Conservation (phyloP, 306 rosid species). For the Trifolium subterraneum region DNA sequence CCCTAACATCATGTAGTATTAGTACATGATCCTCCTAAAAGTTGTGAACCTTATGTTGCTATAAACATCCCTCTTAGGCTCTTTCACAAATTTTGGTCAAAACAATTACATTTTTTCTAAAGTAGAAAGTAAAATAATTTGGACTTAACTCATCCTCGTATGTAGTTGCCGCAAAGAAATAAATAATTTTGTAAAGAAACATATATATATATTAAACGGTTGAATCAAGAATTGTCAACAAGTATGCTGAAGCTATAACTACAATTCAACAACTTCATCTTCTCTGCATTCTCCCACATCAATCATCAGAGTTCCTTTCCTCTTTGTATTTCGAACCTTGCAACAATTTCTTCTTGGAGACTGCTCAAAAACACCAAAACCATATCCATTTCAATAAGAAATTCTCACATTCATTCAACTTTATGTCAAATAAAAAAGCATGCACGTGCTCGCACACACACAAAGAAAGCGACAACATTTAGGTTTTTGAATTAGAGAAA, state of each 20-base stretch:
- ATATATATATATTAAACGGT: background rate
- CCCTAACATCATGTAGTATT: background rate
- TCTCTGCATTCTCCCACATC: conserved; percentile 66
- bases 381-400: conserved; percentile 17
- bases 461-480: background rate
- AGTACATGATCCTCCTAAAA: background rate
- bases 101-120: background rate
- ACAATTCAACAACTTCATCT: conserved; percentile 59
- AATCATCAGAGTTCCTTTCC: conserved; percentile 51
- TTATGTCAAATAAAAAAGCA: no score
- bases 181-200: background rate
- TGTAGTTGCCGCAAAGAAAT: conserved; percentile 20
- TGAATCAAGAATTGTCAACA: conserved; percentile 30
- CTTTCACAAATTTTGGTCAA: background rate
- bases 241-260: conserved; percentile 13
- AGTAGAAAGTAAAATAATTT: conserved; percentile 11
- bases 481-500: background rate
- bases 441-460: background rate
- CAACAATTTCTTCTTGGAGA: conserved; percentile 81
- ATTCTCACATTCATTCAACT: background rate
- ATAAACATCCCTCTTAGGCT: background rate
- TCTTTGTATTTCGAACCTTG: conserved; percentile 48
- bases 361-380: conserved; percentile 46
- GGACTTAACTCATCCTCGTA: conserved; percentile 27
- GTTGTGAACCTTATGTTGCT: background rate